Conservation (phyloP, 2,329 filamentous ascomycete species). For the Aureobasidium namibiae region DNA sequence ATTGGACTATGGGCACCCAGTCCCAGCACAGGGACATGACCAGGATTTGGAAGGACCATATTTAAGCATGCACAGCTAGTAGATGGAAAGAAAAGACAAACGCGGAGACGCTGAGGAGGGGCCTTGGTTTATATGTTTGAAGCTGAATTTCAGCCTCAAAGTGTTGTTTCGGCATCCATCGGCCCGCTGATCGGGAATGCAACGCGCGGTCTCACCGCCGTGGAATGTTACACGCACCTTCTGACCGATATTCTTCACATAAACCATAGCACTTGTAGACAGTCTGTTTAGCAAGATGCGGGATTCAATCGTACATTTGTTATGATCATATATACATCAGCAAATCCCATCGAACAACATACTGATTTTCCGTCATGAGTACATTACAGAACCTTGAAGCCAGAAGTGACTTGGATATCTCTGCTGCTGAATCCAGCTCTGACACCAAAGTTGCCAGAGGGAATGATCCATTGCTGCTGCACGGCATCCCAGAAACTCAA, state of each 20-base stretch:
- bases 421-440: conserved; percentile 30
- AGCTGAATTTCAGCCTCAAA: background rate
- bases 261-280: no score
- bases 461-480: conserved; percentile 49
- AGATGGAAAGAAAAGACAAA: background rate
- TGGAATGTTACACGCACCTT: background rate
- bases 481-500: conserved; percentile 56
- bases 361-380: background rate
- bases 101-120: background rate
- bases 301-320: background rate
- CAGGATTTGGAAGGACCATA: background rate
- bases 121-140: background rate
- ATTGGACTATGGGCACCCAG: no score
- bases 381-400: background rate
- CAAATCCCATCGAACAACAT: no score
- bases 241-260: no score
- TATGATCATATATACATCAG: background rate
- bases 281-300: background rate
- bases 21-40: no score
- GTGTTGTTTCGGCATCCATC: background rate
- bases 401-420: conserved; percentile 22
- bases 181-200: background rate
- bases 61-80: background rate
- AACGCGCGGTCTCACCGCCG: background rate
- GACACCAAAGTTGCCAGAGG: conserved; percentile 23